phyloP scores from a whole-genome alignment of 768 basidiomycete genomes.

The Daedaleopsis nitida region DNA sequence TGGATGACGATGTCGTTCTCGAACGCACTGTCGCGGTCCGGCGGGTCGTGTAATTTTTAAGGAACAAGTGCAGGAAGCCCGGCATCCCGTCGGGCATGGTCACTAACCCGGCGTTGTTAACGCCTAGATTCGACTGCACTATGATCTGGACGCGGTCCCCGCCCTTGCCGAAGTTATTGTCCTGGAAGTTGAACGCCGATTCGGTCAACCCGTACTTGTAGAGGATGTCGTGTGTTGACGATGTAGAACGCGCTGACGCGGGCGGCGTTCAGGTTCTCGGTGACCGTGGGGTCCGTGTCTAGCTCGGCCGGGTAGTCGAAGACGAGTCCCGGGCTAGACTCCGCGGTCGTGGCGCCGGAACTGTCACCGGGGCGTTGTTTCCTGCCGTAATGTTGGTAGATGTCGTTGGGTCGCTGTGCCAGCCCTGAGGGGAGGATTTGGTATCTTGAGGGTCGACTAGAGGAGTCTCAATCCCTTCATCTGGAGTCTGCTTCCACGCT shows the following conservation, averaged over 20 bases:
- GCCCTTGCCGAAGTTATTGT: slow-evolving; percentile 52
- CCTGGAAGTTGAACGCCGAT: slow-evolving; percentile 60
- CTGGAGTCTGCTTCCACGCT: slow-evolving; percentile 48
- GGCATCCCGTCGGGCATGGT: slow-evolving; percentile 43
- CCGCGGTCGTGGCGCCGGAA: too few species aligned
- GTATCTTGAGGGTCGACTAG: slow-evolving; percentile 55
- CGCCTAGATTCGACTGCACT: too few species aligned
- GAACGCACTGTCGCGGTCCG: slow-evolving; percentile 62
- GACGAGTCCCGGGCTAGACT: too few species aligned
- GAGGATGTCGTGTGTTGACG: slow-evolving; percentile 57
- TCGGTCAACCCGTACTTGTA: slow-evolving; percentile 64
- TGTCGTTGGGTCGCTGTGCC: slow-evolving; percentile 45
- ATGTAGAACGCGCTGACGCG: slow-evolving; percentile 60
- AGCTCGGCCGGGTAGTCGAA: too few species aligned
- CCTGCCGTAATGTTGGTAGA: slow-evolving; percentile 38
- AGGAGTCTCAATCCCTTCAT: slow-evolving; percentile 51
- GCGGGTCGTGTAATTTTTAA: slow-evolving; percentile 38
- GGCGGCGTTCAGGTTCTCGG: slow-evolving; percentile 53
- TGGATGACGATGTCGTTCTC: slow-evolving; percentile 59
- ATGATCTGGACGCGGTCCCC: slow-evolving; percentile 52
- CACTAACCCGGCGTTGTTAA: slow-evolving; percentile 41
- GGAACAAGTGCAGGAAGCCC: slow-evolving; percentile 40
- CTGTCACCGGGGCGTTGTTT: too few species aligned
- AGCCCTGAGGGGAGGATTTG: slow-evolving; percentile 55
- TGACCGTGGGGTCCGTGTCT: slow-evolving; percentile 39